Base-by-base conservation (phyloP, 129 eudicot genomes). In the Lactuca sativa region DNA sequence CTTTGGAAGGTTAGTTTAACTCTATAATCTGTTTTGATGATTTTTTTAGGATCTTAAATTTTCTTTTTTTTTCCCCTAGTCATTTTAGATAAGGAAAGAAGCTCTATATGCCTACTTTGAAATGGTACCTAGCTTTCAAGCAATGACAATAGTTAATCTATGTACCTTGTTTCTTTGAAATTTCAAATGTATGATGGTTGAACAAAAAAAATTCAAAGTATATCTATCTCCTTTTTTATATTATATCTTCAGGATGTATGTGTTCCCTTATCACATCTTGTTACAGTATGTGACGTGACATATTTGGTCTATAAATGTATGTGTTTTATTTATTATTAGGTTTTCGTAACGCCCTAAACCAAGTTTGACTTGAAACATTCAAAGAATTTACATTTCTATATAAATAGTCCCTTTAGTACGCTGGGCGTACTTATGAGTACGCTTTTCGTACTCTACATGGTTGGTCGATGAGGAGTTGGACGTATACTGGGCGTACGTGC, bases 61-160 rank as follows among this genome's bases (percentile, higher is more conserved):
- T 59, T 11, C 8, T 12, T 25, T 47, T 82, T 49, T 71, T 32
- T 17, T 49, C 40, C 73, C 21, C 30, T 30, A 6, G 0, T 6
- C 21, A 53, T 53, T 77, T 16, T 79, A 93, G 97, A 90, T 90
- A 80, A 85, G 97, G 82, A 95, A 95, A 88, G 99, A 95, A 78
- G 96, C 99, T 82, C 96, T 95, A 21, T 90, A 91, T 87, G 99
- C 99, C 32, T 87, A 96, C 86, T 87, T 90, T 51, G 97, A 97
- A 12, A 79, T 90, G 91, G 89, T 72, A 48, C 97, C 99, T 57
- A 57, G 64, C 56, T 82, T 13, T 72, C 96, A 90, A 85, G 97
- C 97, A 73, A 87, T 95, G 97, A 87, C 86, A 71, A 74, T 97
- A 78, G 98, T 93, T 11, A 81, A 89, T 81, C 48, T 55, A 25